Conservation (phyloP, 2,329 filamentous ascomycete species). For the Colletotrichum kahawae region DNA sequence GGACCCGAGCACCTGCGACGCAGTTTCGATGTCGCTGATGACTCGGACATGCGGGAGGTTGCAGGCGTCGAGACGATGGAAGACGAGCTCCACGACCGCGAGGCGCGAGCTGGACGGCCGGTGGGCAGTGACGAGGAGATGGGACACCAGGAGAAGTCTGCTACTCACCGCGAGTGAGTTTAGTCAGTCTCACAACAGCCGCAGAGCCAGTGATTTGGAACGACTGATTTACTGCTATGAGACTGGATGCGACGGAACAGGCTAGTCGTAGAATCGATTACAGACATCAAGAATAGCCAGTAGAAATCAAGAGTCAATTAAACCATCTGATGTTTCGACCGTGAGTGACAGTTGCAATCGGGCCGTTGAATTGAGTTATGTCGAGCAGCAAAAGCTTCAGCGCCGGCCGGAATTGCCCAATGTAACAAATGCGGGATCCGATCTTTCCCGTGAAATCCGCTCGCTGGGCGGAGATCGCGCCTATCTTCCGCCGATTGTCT, state of each 20-base stretch:
- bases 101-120: background rate
- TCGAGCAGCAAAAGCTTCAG: background rate
- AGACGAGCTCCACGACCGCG: background rate
- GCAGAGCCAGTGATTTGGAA: background rate
- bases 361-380: background rate
- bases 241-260: background rate
- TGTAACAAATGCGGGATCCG: background rate
- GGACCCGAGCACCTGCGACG: constrained; percentile 61
- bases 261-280: background rate
- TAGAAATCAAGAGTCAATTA: background rate
- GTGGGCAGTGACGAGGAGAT: constrained; percentile 3
- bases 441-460: background rate
- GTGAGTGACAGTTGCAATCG: background rate
- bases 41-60: constrained; percentile 52
- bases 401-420: background rate
- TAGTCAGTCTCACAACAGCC: background rate
- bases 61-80: constrained; percentile 42
- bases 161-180: constrained; percentile 12
- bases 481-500: background rate
- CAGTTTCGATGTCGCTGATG: constrained; percentile 56
- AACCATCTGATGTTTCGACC: background rate
- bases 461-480: background rate
- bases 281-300: background rate
- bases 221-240: background rate
- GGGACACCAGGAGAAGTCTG: constrained; percentile 18